Conservation (phyloP, 768 basidiomycete species). For the Russula lepida region DNA sequence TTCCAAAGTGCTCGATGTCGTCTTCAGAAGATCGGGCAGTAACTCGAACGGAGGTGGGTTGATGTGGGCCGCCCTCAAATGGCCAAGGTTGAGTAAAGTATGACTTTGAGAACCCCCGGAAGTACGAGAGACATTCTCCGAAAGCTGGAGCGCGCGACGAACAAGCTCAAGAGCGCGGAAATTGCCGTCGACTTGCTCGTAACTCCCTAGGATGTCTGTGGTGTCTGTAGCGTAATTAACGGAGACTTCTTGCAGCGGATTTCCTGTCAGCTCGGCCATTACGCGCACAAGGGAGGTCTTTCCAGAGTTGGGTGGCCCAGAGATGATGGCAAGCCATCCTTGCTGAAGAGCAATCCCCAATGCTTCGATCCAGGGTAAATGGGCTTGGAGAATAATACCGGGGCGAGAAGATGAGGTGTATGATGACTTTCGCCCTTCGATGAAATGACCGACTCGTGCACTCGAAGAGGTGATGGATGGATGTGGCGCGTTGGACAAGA, state of each 20-base stretch:
- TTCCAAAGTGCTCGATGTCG: conserved; percentile 26
- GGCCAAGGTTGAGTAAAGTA: neutral
- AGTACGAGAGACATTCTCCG: conserved; percentile 34
- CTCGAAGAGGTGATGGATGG: conserved; percentile 39
- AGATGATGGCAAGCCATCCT: conserved; percentile 85
- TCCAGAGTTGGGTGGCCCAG: conserved; percentile 63
- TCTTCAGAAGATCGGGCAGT: conserved; percentile 22
- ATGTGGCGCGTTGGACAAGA: conserved; percentile 27
- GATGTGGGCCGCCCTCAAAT: neutral
- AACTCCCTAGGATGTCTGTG: conserved; percentile 88
- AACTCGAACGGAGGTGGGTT: neutral
- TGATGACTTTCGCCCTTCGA: conserved; percentile 29
- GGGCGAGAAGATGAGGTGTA: conserved; percentile 31
- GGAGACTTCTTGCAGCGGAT: conserved; percentile 58
- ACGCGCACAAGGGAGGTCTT: conserved; percentile 70
- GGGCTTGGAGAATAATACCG: conserved; percentile 48
- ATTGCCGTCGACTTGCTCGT: conserved; percentile 78
- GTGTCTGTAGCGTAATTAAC: conserved; percentile 87
- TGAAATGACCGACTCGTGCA: conserved; percentile 62
- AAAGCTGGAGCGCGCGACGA: conserved; percentile 33
- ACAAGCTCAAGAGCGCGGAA: conserved; percentile 33
- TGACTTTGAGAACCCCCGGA: conserved; percentile 20
- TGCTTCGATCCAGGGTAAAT: conserved; percentile 63
- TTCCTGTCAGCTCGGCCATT: conserved; percentile 65
- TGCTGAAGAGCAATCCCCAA: conserved; percentile 63